Base-by-base conservation (phyloP, 257 asterid species). In the Solanum pimpinellifolium region DNA sequence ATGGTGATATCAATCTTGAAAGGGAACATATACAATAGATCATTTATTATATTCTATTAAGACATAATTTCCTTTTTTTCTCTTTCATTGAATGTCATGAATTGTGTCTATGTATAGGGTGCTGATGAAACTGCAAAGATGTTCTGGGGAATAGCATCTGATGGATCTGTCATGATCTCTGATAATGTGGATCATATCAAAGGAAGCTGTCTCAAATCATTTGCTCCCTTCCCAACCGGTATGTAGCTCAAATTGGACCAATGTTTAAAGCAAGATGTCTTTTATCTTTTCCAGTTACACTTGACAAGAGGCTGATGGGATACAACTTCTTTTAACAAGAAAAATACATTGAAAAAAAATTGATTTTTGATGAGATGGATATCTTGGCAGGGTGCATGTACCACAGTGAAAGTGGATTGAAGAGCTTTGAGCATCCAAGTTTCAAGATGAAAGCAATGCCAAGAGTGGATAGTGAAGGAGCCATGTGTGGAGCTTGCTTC, bases 181-280 rank as follows among this genome's bases (percentile, higher is more conserved):
- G 99, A 97, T 89, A 83, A 91, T 92, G 94, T 92, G 86, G 90
- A 84, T 70, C 89, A 92, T 31, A 86, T 92, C 3, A 97, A 97
- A 90, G 91, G 95, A 44, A 94, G 98, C 91, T 97, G 99, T 81
- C 92, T 94, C 15, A 96, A 96, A 84, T 97, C 99, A 21, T 97
- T 92, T 83, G 99, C 97, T 73, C 99, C 99, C 69, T 97, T 97
- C 88, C 99, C 99, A 56, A n/a, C 93, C 12, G 98, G 99, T 97
- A 94, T 77, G 89, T 85, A 11, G 41, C 29, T 88, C 52, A 60
- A 16, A 47, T 41, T 37, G 44, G 33, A 46, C 10, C 66, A 42
- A 73, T 52, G 60, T 12, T 75, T 42, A 44, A 35, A 39, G 56
- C 15, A 31, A 29, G 18, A 27, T 78, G 25, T 16, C 84, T 76